Evolutionary conservation across 441 rosid genomes (phyloP).

Genomic region (Euphorbia celastroides): DNA sequence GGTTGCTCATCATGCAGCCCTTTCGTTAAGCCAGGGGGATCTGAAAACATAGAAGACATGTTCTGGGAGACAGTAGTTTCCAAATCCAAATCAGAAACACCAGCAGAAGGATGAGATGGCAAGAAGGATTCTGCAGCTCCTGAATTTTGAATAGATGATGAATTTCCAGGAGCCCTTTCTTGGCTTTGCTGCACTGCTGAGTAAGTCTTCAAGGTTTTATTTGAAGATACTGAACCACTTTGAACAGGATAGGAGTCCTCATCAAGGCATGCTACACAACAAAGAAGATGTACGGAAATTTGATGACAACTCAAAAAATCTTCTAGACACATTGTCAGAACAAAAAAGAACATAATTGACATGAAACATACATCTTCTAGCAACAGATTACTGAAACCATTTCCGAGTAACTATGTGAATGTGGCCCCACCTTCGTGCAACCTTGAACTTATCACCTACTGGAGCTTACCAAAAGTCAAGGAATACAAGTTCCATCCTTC

Average conservation of each 20-base stretch:
- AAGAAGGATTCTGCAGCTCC: conserved; percentile 43
- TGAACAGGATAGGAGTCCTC: conserved; percentile 91
- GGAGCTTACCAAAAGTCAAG: conserved; percentile 75
- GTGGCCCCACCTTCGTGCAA: conserved; percentile 91
- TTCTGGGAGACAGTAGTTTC: conserved; percentile 84
- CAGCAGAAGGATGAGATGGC: conserved; percentile 35
- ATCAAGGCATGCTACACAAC: conserved; percentile 75
- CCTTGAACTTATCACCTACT: conserved; percentile 92
- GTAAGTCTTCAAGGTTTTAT: conserved; percentile 34
- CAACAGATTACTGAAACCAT: conserved; percentile 90
- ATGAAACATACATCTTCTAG: conserved; percentile 61
- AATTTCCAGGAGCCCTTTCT: conserved; percentile 38
- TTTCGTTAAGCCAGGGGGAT: conserved; percentile 39
- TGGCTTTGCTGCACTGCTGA: conserved; percentile 45
- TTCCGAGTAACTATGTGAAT: conserved; percentile 73
- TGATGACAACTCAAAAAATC: conserved; percentile 22
- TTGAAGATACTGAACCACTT: conserved; percentile 40
- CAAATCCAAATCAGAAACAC: conserved; percentile 52
- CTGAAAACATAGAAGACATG: conserved; percentile 43
- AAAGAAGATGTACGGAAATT: conserved; percentile 30
- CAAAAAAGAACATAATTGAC: conserved; percentile 12
- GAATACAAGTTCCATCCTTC: conserved; percentile 20
- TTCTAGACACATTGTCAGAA: conserved; percentile 16
- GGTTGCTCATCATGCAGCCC: conserved; percentile 37
- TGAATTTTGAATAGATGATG: conserved; percentile 33